phyloP scores from a whole-genome alignment of 441 rosid genomes.

The Brassica hybrid region DNA sequence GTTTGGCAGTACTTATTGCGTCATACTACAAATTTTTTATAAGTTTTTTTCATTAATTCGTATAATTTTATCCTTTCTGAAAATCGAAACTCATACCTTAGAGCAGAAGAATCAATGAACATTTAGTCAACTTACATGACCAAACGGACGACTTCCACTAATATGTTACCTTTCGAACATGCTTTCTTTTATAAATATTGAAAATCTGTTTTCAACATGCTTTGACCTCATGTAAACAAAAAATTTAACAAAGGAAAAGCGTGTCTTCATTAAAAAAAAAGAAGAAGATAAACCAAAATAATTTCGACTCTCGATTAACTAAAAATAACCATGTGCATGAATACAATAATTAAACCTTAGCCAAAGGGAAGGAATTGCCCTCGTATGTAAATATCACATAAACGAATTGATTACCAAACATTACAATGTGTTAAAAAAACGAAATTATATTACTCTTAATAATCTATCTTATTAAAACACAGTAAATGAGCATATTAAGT shows the following conservation, averaged over 20 bases:
- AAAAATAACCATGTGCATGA: conserved; percentile 3
- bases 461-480: no score
- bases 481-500: background rate
- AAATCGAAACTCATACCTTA: no score
- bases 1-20: no score
- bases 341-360: background rate
- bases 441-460: background rate
- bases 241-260: background rate
- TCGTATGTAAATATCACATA: background rate
- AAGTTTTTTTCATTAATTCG: no score
- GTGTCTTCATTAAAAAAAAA: background rate
- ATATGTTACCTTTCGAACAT: background rate
- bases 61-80: no score
- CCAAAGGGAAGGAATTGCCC: background rate
- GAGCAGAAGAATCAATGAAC: no score
- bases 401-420: background rate
- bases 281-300: background rate
- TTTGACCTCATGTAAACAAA: background rate
- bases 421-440: background rate
- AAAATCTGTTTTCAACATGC: background rate
- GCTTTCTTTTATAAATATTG: background rate
- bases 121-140: no score
- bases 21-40: no score
- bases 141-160: no score
- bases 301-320: background rate